A percentile compares a stretch with the other conserved stretches of the same genome.
phyloP scores from a whole-genome alignment of 2,329 filamentous ascomycete species.

The Raffaelea ambrosiae region DNA sequence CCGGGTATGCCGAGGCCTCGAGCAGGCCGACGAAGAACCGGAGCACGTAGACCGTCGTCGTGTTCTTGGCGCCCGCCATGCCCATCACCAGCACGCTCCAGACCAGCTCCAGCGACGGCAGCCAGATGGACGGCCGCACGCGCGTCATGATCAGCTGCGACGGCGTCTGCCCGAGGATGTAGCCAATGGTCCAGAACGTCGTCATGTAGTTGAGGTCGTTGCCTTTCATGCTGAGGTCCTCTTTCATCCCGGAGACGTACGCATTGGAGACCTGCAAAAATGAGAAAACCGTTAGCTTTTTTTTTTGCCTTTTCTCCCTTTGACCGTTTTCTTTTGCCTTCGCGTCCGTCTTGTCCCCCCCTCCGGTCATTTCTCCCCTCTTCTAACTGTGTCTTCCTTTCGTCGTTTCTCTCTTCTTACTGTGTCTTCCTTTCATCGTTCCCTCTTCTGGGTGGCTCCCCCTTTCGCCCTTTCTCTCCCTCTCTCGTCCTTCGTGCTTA shows the following conservation, averaged over 20 bases:
- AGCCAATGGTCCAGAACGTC: conserved; percentile 51
- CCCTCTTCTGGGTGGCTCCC: too few species aligned
- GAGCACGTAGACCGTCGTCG: conserved; percentile 27
- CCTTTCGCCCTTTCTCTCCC: neutral
- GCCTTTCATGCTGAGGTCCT: conserved; percentile 40
- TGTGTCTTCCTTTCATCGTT: too few species aligned
- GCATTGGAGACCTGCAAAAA: conserved; percentile 22
- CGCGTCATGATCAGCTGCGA: conserved; percentile 29
- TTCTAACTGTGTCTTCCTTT: too few species aligned
- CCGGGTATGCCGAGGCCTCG: conserved; percentile 28
- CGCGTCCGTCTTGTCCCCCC: too few species aligned
- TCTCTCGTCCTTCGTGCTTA: neutral
- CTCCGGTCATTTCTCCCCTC: too few species aligned
- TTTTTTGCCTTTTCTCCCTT: neutral
- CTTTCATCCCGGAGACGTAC: conserved; percentile 35
- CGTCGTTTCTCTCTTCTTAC: too few species aligned
- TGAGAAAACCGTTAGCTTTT: too few species aligned
- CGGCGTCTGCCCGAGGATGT: conserved; percentile 39
- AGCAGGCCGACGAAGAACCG: conserved; percentile 35
- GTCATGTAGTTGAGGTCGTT: conserved; percentile 44
- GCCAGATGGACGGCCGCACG: conserved; percentile 29
- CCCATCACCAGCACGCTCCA: conserved; percentile 23
- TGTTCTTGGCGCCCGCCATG: conserved; percentile 27
- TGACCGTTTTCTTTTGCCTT: neutral
- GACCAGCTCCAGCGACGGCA: conserved; percentile 25